These are phyloP conservation scores for Zygoascus bituminiphila DNA, from an alignment of 805 yeast genomes.

Conservation along the genomic window DNA sequence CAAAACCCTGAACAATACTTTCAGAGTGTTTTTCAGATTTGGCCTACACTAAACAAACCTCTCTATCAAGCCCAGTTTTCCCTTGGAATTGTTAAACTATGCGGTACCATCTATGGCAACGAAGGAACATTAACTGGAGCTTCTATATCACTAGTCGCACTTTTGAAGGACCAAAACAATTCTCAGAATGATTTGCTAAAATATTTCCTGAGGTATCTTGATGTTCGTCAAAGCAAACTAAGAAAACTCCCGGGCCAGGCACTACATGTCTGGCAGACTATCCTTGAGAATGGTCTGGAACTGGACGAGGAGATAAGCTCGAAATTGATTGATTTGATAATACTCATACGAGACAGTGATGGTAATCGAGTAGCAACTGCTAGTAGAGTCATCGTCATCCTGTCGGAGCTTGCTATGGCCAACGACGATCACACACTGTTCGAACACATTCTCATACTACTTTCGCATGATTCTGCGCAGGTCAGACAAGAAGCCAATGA, in stretches of 20 bases:
- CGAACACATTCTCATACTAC: conserved; percentile 18
- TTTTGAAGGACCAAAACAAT: not conserved
- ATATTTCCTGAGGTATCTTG: not conserved
- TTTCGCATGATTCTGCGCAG: conserved; percentile 28
- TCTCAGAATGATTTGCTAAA: not conserved
- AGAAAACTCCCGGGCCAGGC: not conserved
- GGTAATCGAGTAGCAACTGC: not conserved
- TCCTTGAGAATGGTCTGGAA: not conserved
- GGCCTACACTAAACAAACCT: not conserved
- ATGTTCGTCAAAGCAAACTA: not conserved
- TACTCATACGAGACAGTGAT: not conserved
- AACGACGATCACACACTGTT: conserved; percentile 3
- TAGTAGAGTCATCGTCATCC: not conserved
- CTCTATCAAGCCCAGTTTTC: not conserved
- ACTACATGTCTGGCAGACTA: not conserved
- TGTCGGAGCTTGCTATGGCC: conserved; percentile 2
- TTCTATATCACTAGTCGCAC: not conserved
- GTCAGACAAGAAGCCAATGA: conserved; percentile 37
- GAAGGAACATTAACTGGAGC: not conserved
- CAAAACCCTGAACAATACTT: not conserved
- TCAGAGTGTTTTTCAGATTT: not conserved
- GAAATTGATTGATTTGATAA: not conserved
- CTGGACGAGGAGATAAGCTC: not conserved
- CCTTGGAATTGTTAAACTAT: not conserved
- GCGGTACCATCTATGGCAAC: not conserved